Evolutionary conservation across 441 rosid genomes (phyloP).

Genomic region (Gossypium davidsonii): DNA sequence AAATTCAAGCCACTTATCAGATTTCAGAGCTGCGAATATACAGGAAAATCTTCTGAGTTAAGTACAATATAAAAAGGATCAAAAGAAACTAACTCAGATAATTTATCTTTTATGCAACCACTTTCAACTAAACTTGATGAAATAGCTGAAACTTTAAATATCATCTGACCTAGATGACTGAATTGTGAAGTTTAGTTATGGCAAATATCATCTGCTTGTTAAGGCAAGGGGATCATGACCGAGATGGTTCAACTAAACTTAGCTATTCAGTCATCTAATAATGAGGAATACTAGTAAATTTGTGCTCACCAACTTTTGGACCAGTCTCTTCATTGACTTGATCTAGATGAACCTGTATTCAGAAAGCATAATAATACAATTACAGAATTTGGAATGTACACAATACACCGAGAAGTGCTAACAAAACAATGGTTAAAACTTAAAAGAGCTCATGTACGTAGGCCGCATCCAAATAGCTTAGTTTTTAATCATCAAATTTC

Average conservation of each 20-base stretch:
- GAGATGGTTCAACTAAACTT: background rate
- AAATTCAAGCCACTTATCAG: conserved; percentile 93
- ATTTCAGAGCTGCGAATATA: conserved; percentile 60
- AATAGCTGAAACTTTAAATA: no score
- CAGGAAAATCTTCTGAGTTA: conserved; percentile 10
- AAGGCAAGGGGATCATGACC: no score
- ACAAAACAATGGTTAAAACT: background rate
- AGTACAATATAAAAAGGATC: background rate
- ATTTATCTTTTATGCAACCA: background rate
- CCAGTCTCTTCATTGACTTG: conserved; percentile 47
- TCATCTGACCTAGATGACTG: no score
- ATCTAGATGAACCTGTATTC: conserved; percentile 67
- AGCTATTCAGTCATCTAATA: background rate
- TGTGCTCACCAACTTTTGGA: conserved; percentile 59
- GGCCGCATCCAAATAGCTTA: background rate
- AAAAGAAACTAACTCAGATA: background rate
- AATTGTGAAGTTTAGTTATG: no score
- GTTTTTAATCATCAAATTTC: background rate
- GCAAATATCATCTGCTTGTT: no score
- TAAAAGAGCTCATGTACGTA: background rate
- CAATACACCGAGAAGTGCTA: background rate
- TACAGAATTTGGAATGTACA: background rate
- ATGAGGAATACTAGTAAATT: background rate
- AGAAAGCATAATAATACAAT: background rate
- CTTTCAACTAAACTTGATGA: background rate